These are phyloP conservation scores for Phalaenopsis hybrid DNA, from an alignment of 116 monocot genomes.

Conservation along the genomic window DNA sequence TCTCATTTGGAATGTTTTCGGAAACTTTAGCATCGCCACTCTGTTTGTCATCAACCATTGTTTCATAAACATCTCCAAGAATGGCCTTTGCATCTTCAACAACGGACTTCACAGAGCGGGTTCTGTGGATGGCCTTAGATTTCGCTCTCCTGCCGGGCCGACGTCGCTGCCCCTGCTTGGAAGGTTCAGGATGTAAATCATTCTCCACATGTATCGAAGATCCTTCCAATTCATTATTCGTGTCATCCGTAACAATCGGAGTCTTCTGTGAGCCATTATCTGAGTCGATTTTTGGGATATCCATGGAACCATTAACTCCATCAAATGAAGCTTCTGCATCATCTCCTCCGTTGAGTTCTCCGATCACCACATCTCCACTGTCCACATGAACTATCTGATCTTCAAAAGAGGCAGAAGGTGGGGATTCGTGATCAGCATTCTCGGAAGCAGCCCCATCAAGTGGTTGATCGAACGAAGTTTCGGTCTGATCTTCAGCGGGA, in stretches of 20 bases:
- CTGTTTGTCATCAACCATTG: conserved; percentile 13
- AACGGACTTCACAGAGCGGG: conserved; percentile 54
- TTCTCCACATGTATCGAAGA: conserved; percentile 22
- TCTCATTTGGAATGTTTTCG: conserved; percentile 28
- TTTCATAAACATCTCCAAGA: conserved; percentile 37
- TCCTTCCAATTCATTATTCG: conserved; percentile 34
- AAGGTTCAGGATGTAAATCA: conserved; percentile 20
- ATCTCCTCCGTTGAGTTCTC: conserved; percentile 22
- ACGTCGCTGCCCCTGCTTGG: conserved; percentile 13
- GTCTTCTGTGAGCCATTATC: conserved; percentile 20
- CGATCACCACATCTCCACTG: conserved; percentile 20
- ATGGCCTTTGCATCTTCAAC: conserved; percentile 74
- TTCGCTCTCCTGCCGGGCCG: conserved; percentile 17
- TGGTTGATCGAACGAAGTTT: conserved; percentile 19
- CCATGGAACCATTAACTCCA: conserved; percentile 31
- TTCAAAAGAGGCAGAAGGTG: conserved; percentile 27
- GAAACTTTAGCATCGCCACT: conserved; percentile 24
- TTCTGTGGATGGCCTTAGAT: conserved; percentile 43
- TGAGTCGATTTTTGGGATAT: conserved; percentile 14
- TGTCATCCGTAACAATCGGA: conserved; percentile 6
- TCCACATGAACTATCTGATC: conserved; percentile 12
- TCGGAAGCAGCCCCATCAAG: conserved; percentile 35
- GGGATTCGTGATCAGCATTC: conserved; percentile 23
- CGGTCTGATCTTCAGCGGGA: conserved; percentile 11
- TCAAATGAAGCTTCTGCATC: conserved; percentile 41